A percentile compares a stretch with the other conserved stretches of the same genome.
phyloP scores from a whole-genome alignment of 495 filamentous ascomycete species.

The Platismatia glauca region DNA sequence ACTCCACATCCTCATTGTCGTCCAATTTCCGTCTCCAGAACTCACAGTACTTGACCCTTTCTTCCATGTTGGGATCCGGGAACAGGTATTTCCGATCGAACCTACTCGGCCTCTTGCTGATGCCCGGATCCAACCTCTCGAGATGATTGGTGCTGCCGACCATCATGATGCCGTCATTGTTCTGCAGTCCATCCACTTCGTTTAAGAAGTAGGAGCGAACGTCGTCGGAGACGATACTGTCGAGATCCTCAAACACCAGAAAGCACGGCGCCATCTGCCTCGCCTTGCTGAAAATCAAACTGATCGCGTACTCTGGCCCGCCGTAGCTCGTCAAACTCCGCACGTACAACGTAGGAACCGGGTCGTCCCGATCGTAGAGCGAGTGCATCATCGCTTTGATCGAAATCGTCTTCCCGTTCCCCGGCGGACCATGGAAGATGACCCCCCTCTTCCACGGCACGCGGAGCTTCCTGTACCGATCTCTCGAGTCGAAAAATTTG shows the following conservation, averaged over 20 bases:
- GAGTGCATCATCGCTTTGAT: conserved; percentile 61
- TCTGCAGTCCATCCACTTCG: conserved; percentile 59
- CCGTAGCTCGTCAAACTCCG: conserved; percentile 27
- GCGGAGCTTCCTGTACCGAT: conserved; percentile 34
- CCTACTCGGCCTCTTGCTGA: conserved; percentile 53
- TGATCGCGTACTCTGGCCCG: conserved; percentile 37
- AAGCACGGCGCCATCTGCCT: conserved; percentile 35
- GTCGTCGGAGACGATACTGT: conserved; percentile 44
- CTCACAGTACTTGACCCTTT: conserved; percentile 47
- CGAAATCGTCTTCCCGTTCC: conserved; percentile 60
- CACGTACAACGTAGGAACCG: conserved; percentile 48
- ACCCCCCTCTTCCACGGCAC: conserved; percentile 37
- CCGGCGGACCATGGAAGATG: conserved; percentile 20
- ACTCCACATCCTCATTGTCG: conserved; percentile 44
- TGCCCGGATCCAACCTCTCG: conserved; percentile 49
- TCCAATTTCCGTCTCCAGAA: conserved; percentile 50
- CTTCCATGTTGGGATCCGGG: conserved; percentile 40
- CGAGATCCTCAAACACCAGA: conserved; percentile 59
- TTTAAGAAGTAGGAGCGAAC: conserved; percentile 60
- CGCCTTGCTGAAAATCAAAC: conserved; percentile 43
- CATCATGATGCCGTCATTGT: conserved; percentile 60
- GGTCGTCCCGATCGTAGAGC: conserved; percentile 32
- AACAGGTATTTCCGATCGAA: conserved; percentile 61
- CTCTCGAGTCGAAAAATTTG: conserved; percentile 36
- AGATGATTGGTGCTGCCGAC: conserved; percentile 57